These are phyloP conservation scores for Collybiopsis confluens DNA, from an alignment of 768 basidiomycete genomes.

Conservation along the genomic window DNA sequence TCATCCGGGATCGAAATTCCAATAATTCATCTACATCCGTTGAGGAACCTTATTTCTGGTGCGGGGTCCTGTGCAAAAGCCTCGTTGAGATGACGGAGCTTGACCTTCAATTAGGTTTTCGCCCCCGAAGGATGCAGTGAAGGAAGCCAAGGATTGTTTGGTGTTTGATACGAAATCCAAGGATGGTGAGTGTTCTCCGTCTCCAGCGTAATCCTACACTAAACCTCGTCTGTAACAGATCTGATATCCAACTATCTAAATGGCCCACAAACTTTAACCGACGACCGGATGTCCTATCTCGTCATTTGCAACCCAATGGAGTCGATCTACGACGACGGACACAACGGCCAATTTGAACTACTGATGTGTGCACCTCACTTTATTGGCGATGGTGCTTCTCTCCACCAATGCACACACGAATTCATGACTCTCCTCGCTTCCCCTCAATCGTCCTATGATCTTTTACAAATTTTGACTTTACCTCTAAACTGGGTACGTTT, in stretches of 20 bases:
- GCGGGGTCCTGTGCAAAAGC: background rate
- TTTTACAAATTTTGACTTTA: slow-evolving; percentile 14
- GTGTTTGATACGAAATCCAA: slow-evolving; percentile 35
- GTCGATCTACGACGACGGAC: slow-evolving; percentile 7
- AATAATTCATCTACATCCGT: background rate
- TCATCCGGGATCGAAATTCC: slow-evolving; percentile 26
- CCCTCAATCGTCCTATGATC: slow-evolving; percentile 17
- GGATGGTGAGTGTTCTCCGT: slow-evolving; percentile 28
- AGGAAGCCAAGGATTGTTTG: slow-evolving; percentile 36
- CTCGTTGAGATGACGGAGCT: background rate
- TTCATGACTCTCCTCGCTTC: slow-evolving; percentile 41
- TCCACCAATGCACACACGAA: slow-evolving; percentile 63
- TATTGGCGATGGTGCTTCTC: slow-evolving; percentile 64
- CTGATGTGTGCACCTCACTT: slow-evolving; percentile 63
- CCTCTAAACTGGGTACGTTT: slow-evolving; percentile 17
- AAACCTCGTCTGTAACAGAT: slow-evolving; percentile 18
- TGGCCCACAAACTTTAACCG: slow-evolving; percentile 53
- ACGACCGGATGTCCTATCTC: slow-evolving; percentile 47
- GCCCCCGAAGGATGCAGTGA: slow-evolving; percentile 37
- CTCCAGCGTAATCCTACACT: background rate
- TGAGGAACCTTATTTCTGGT: slow-evolving; percentile 4
- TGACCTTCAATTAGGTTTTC: slow-evolving; percentile 28
- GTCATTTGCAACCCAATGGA: slow-evolving; percentile 21
- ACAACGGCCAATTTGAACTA: slow-evolving; percentile 28
- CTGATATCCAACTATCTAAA: slow-evolving; percentile 58